phyloP scores from a whole-genome alignment of 768 basidiomycete genomes.

The Amanita subjunquillea region DNA sequence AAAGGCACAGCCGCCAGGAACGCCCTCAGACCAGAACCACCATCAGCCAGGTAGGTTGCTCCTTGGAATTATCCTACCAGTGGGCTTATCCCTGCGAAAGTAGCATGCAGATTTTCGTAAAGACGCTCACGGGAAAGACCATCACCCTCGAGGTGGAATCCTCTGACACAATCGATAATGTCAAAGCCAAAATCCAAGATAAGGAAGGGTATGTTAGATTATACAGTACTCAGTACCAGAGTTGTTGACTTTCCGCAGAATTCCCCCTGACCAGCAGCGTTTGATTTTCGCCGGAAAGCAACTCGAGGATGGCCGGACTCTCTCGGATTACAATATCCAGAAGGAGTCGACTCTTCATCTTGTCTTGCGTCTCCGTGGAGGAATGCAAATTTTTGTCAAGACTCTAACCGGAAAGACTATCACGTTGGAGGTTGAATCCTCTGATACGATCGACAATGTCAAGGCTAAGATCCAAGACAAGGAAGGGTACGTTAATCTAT shows the following conservation, averaged over 20 bases:
- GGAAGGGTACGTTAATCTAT: conserved; percentile 10
- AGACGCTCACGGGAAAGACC: conserved; percentile 51
- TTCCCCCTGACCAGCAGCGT: conserved; percentile 35
- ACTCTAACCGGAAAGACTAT: conserved; percentile 74
- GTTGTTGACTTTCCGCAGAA: conserved; percentile 3
- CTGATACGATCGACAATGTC: conserved; percentile 20
- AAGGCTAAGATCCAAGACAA: conserved; percentile 41
- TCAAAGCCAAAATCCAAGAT: conserved; percentile 70
- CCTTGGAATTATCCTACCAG: neutral
- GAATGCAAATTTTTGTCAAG: conserved; percentile 53
- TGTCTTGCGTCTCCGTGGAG: conserved; percentile 24
- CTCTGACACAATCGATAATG: conserved; percentile 66
- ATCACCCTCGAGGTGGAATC: conserved; percentile 70
- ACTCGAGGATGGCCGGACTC: conserved; percentile 25
- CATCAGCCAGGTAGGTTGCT: neutral
- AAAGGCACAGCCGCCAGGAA: neutral
- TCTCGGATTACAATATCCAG: conserved; percentile 59
- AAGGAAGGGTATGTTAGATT: conserved; percentile 39
- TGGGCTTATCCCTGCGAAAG: neutral
- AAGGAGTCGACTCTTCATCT: conserved; percentile 61
- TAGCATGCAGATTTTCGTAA: conserved; percentile 29
- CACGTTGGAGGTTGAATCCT: conserved; percentile 27
- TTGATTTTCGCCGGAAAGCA: conserved; percentile 59
- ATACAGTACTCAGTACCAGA: neutral
- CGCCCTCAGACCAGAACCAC: conserved; percentile 10